Percentiles rank a stretch among this genome's conserved stretches.
Evolutionary conservation across 1,284 basidiomycete species (phyloP).

Genomic region (Pseudozyma tsukubaensis): DNA sequence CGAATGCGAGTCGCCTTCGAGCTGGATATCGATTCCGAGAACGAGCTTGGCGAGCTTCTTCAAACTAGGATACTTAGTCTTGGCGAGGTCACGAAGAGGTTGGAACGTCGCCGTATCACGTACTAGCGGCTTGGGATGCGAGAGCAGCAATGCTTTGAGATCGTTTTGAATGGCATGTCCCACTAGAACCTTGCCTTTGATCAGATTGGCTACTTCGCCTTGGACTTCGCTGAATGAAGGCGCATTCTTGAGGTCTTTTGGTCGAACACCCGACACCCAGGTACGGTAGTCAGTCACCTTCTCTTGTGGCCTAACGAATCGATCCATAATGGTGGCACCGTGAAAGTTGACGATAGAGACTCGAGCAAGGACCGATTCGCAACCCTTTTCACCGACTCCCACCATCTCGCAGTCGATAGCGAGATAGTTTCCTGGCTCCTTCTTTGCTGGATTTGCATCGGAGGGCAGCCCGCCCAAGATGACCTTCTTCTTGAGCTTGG

Average conservation of each 20-base stretch:
- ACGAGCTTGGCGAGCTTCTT: conserved; percentile 85
- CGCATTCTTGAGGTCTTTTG: conserved; percentile 78
- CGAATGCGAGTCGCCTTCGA: conserved; percentile 62
- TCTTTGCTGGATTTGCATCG: conserved; percentile 39
- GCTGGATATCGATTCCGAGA: conserved; percentile 85
- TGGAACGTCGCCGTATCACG: conserved; percentile 83
- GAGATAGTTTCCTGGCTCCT: conserved; percentile 78
- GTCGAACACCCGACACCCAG: conserved; percentile 86
- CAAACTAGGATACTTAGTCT: conserved; percentile 78
- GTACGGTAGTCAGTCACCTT: conserved; percentile 94
- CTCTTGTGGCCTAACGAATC: conserved; percentile 87
- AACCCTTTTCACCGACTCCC: conserved; percentile 84
- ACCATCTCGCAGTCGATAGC: conserved; percentile 98
- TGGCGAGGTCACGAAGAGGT: conserved; percentile 72
- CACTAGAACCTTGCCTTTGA: conserved; percentile 85
- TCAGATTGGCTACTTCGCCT: conserved; percentile 79
- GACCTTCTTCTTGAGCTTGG: conserved; percentile 48
- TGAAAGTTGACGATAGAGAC: conserved; percentile 92
- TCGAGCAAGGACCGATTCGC: conserved; percentile 85
- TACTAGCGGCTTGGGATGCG: conserved; percentile 81
- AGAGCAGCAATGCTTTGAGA: conserved; percentile 87
- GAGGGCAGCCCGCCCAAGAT: conserved; percentile 52
- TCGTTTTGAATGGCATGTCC: conserved; percentile 95
- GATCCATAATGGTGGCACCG: conserved; percentile 83
- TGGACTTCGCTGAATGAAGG: conserved; percentile 85